Evolutionary conservation across 2,329 filamentous ascomycete species (phyloP), one percentile per base, ranked within the genome.

Genomic region (Fusarium denticulatum): DNA sequence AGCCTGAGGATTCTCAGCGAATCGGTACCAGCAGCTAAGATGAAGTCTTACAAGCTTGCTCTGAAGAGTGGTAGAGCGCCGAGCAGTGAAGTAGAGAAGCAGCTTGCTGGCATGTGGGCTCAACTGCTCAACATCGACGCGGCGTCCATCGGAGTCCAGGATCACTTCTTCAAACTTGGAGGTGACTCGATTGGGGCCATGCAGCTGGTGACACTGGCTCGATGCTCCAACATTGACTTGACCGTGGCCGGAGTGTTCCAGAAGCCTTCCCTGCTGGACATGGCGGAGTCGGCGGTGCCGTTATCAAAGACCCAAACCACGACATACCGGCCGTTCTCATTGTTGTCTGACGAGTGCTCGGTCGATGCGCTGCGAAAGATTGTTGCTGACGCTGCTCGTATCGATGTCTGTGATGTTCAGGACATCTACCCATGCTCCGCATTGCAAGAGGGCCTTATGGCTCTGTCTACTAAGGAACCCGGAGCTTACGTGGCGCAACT

Each of bases 181-280:
- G 85, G 86, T 3, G 78, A 79, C 58, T 79, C 78, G 0, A 74
- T 79, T 5, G 57, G 64, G 1, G 75, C 76, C 3, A 79, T 79
- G 72, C 61, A 69, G 0, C 11, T 74, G 64, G 78, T 79, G 9
- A 71, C 77, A 8, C 67, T 81, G 13, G 82, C 84, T 2, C 77
- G 84, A 45, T 77, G 80, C 13, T 79, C 82, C 9, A 82, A 82
- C 4, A 75, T 86, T 16, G 69, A 77, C 6, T 53, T 88, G 50
- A 84, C 80, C 5, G 86, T 87, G 5, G 82, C 84, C 1, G 80
- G 83, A n/a, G 82, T 86, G 34, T 86, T 88, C 75, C 76, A 79
- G 26, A 73, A 71, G 10, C 52, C 69, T 5, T 62, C 72, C 0
- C 36, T 77, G 8, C 37, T 72, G 20, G 74, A 76, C 0, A 77